A percentile compares a stretch with the other conserved stretches of the same genome.
phyloP scores from a whole-genome alignment of 2,329 filamentous ascomycete species.

The Xylaria polymorpha region DNA sequence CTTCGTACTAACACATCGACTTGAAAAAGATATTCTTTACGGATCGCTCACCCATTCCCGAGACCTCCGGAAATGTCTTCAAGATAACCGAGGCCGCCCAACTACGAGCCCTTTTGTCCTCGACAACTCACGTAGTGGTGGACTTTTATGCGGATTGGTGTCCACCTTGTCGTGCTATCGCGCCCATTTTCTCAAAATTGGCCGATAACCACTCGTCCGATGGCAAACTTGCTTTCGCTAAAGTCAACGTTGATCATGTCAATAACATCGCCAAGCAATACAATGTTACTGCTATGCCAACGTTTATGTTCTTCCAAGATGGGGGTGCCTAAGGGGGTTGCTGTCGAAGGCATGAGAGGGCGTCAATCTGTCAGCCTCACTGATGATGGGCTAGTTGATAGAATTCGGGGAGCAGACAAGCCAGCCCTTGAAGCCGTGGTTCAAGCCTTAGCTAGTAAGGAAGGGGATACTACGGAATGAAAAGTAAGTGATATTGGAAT shows the following conservation, averaged over 20 bases:
- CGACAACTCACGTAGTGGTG: constrained; percentile 57
- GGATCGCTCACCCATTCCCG: constrained; percentile 53
- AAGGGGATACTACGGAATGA: not conserved
- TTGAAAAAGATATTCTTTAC: constrained; percentile 36
- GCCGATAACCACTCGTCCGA: constrained; percentile 53
- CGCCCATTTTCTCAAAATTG: constrained; percentile 60
- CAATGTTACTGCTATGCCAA: constrained; percentile 64
- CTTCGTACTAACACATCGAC: constrained; percentile 4
- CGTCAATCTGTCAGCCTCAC: constrained; percentile 15
- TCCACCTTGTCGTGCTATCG: constrained; percentile 61
- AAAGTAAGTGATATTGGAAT: not conserved
- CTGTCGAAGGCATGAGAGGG: constrained; percentile 11
- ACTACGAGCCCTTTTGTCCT: constrained; percentile 51
- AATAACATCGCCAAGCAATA: constrained; percentile 61
- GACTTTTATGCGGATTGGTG: constrained; percentile 66
- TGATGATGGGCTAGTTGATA: constrained; percentile 17
- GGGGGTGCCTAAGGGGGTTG: constrained; percentile 50
- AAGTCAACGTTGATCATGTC: constrained; percentile 66
- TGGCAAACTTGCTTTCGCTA: constrained; percentile 62
- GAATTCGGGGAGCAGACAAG: constrained; percentile 30
- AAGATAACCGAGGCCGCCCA: constrained; percentile 48
- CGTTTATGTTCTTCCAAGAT: constrained; percentile 67
- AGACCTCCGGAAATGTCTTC: constrained; percentile 54
- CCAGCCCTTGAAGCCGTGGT: constrained; percentile 27
- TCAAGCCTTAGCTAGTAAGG: constrained; percentile 22